These are phyloP conservation scores for Limonium bicolor DNA, from an alignment of 148 eudicot species.

Conservation along the genomic window DNA sequence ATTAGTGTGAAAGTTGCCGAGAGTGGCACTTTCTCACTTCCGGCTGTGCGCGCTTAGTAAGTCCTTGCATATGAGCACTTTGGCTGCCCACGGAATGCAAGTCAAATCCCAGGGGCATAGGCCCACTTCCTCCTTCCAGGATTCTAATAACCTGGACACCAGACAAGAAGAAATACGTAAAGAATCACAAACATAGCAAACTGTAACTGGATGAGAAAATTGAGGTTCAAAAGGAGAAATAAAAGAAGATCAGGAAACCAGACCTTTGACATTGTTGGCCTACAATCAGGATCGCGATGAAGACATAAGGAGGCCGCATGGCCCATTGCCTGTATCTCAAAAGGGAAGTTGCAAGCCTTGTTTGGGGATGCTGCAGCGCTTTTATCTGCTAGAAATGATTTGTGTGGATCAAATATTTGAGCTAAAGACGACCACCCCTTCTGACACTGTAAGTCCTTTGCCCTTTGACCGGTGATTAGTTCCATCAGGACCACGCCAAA, in stretches of 20 bases:
- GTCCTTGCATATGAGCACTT: conserved; percentile 56
- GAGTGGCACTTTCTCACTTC: conserved; percentile 44
- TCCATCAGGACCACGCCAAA: conserved; percentile 72
- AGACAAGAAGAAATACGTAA: not conserved
- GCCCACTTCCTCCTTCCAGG: conserved; percentile 48
- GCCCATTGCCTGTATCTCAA: conserved; percentile 53
- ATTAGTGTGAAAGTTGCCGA: conserved; percentile 58
- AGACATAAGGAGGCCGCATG: conserved; percentile 78
- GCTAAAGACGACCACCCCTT: conserved; percentile 21
- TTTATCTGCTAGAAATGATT: conserved; percentile 12
- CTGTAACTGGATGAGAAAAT: not conserved
- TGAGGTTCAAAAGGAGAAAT: no score
- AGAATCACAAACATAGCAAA: not conserved
- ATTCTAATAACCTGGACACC: conserved; percentile 56
- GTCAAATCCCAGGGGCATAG: conserved; percentile 40
- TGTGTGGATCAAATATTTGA: conserved; percentile 26
- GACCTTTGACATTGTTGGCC: conserved; percentile 96
- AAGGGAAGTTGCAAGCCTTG: conserved; percentile 33
- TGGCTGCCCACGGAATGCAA: conserved; percentile 49
- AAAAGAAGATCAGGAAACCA: not conserved
- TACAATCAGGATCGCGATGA: conserved; percentile 58
- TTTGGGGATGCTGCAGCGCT: conserved; percentile 20
- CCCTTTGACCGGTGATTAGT: conserved; percentile 56
- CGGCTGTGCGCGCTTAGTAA: conserved; percentile 15
- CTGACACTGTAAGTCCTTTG: conserved; percentile 29